Percentiles rank a stretch among this genome's conserved stretches.
Evolutionary conservation across 1,284 basidiomycete species (phyloP).

Genomic region (Rhodotorula mucilaginosa): DNA sequence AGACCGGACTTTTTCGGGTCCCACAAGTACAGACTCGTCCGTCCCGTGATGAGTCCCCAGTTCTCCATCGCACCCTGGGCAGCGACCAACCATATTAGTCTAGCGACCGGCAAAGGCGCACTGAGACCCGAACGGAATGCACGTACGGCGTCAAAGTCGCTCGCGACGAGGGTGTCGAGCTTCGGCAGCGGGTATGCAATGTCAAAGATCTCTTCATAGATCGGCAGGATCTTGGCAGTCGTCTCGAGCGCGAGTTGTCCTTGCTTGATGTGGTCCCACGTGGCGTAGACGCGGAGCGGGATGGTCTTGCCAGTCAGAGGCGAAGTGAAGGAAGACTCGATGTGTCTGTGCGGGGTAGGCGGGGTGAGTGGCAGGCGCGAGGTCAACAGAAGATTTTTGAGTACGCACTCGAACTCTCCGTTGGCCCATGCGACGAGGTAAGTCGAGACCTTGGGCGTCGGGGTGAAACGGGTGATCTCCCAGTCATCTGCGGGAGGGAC

Average conservation of each 20-base stretch:
- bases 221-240: conserved; percentile 76
- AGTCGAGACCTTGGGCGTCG: conserved; percentile 66
- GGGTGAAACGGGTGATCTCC: conserved; percentile 47
- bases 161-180: conserved; percentile 49
- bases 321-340: conserved; percentile 75
- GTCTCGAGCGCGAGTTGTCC: conserved; percentile 77
- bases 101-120: too few species aligned
- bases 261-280: conserved; percentile 79
- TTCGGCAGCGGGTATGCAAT: conserved; percentile 49
- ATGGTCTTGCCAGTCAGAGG: conserved; percentile 77
- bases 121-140: too few species aligned
- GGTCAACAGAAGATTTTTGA: neutral
- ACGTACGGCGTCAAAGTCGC: conserved; percentile 45
- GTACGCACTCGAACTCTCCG: conserved; percentile 61
- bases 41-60: conserved; percentile 73
- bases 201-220: conserved; percentile 69
- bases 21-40: conserved; percentile 77
- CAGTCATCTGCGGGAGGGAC: conserved; percentile 35
- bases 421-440: conserved; percentile 92
- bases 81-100: too few species aligned
- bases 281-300: conserved; percentile 84
- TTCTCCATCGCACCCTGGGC: conserved; percentile 83
- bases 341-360: conserved; percentile 24
- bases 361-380: neutral
- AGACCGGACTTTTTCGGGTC: conserved; percentile 54